Evolutionary conservation across 352 stramenopile species (phyloP), one percentile per base, ranked within the genome.

Genomic region (Globisporangium emineosum): DNA sequence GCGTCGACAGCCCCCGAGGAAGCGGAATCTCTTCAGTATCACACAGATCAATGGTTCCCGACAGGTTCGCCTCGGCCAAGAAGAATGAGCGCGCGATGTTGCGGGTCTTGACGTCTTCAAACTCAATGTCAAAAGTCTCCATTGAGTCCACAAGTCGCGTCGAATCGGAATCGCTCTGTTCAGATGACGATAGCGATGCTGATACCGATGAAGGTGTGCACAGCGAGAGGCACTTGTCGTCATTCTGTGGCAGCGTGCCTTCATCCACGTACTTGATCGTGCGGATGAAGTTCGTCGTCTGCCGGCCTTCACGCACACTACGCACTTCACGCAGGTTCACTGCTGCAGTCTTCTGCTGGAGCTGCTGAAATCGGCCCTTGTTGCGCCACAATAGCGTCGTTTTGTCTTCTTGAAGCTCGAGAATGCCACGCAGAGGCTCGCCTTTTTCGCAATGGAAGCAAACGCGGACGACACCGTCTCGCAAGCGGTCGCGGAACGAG

Each of bases 241-340:
- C 33, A 17, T 25, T 66, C n/a, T 49, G 32, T 0, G 83, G 76
- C 12, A 93, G 66, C 9, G 75, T 67, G 0, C 80, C 67, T 3
- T 68, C 60, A 7, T 66, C 57, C 19, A 95, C 52, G 60, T 91
- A 95, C 68, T 95, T 95, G 65, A 90, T 88, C 3, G 86, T 95
- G 47, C 86, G 78, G 45, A 93, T 76, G 55, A 95, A 85, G 30
- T 90, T 95, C 7, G 79, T 87, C 15, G 79, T 92, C 57, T 95
- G 86, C 0, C 84, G 76, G 13, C 86, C 86, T 6, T 78, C 77
- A 15, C 84, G 74, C 42, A 95, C 78, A 37, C 73, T 81, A 50
- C 71, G 72, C 5, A 91, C 78, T n/a, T 88, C 76, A 8, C 65
- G 74, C 1, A 92, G 45, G 6, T 73, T 60, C 25, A 90, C 75